Base-by-base conservation (phyloP, 768 basidiomycete species). In the Calocera viscosa region DNA sequence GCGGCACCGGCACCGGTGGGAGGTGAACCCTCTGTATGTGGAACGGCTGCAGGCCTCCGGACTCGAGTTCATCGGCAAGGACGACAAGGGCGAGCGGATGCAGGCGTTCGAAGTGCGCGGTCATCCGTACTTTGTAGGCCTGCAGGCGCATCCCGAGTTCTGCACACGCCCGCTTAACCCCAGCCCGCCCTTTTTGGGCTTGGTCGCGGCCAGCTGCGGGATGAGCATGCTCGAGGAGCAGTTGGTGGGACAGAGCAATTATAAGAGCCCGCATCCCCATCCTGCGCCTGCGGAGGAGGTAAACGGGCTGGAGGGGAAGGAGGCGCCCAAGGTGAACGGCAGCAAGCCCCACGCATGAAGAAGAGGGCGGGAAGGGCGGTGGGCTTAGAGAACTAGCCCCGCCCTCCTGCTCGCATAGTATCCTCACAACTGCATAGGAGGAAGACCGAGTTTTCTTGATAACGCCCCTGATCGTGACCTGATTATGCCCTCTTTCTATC, bases 91-190 rank as follows among this genome's bases (percentile, higher is more conserved):
- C 16, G 93, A 97, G 80, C 82, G 96, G 65, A 99, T 99, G 96
- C 96, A 99, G 79, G 84, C 94, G 66, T 80, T 94, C 67, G 96
- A 99, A 77, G 78, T 97, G 47, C 82, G 79, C 91, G 94, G 90
- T 71, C 96, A 99, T 76, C 91, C 93, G 1, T 99, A 85, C 81
- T 98, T 94, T 74, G 78, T 95, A 49, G 96, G 86, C 26, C 81
- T 99, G 49, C 96, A 99, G 78, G 91, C 96, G 0, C 96, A 99
- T 73, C 96, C 96, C 0, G 96, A 99, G 77, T 94, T 99, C 79
- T 98, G 95, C 80, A 94, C 96, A 26, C 87, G 96, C 32, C 96
- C 96, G 1, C 80, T 99, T 47, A 98, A 99, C 78, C 96, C 96
- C 1, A 96, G 93, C 0, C 96, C 96, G 0, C 88, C 94, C 0